A percentile compares a stretch with the other conserved stretches of the same genome.
phyloP scores from a whole-genome alignment of 345 rosid species.

The Camelina laxa region DNA sequence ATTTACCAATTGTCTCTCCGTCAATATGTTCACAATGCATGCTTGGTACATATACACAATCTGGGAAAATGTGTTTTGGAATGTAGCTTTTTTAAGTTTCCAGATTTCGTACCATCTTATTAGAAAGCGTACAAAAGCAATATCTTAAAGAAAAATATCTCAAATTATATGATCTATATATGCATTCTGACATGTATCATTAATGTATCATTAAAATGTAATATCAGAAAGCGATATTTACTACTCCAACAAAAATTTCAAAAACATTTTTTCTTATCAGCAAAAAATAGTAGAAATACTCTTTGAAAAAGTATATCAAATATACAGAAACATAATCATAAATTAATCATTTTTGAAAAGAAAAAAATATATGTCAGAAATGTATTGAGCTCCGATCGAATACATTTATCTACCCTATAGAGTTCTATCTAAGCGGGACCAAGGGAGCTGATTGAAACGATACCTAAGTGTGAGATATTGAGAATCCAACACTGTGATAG shows the following conservation, averaged over 20 bases:
- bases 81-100: constrained; percentile 34
- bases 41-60: background rate
- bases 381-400: background rate
- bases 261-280: background rate
- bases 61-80: constrained; percentile 38
- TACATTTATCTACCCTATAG: background rate
- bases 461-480: constrained; percentile 31
- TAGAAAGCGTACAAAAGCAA: constrained; percentile 31
- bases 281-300: too few relatives aligned
- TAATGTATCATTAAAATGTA: constrained; percentile 10
- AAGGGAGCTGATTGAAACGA: constrained; percentile 36
- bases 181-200: constrained; percentile 25
- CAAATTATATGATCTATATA: constrained; percentile 28
- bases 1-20: background rate
- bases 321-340: too few relatives aligned
- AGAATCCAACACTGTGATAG: constrained; percentile 25
- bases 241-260: background rate
- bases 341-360: too few relatives aligned
- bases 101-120: constrained; percentile 24
- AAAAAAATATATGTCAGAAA: background rate
- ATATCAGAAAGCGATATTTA: constrained; percentile 27
- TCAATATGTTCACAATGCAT: constrained; percentile 3
- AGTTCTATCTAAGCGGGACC: constrained; percentile 8
- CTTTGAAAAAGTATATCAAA: too few relatives aligned
- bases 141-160: background rate